Conservation (phyloP, 129 eudicot genomes). For the sunflower (Helianthus annuus) region DNA sequence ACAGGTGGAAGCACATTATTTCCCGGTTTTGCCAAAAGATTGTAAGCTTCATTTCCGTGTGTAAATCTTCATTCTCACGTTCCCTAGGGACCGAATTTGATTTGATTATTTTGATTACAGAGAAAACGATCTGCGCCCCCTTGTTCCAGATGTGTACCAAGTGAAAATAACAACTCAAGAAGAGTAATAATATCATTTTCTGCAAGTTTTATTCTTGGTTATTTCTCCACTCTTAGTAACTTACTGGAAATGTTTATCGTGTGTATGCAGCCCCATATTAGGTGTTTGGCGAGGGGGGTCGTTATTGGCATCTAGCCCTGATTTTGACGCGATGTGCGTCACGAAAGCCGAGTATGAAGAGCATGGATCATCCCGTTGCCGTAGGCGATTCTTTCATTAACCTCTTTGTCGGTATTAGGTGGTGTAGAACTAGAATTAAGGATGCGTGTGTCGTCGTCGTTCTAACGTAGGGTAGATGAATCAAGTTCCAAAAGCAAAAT, state of each 20-base stretch:
- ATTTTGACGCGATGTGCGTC: slow-evolving; percentile 92
- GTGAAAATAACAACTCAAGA: slow-evolving; percentile 91
- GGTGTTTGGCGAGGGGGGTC: slow-evolving; percentile 99
- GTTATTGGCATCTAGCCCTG: slow-evolving; percentile 97
- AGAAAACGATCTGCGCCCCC: slow-evolving; percentile 92
- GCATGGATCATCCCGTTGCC: slow-evolving; percentile 88
- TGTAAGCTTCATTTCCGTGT: slow-evolving; percentile 53
- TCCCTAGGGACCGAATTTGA: not conserved
- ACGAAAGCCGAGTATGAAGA: slow-evolving; percentile 95
- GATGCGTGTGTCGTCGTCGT: too few relatives aligned
- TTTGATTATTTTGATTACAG: slow-evolving; percentile 48
- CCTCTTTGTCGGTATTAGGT: too few relatives aligned
- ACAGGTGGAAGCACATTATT: slow-evolving; percentile 92
- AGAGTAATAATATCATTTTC: slow-evolving; percentile 53
- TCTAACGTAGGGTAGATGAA: too few relatives aligned
- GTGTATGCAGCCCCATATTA: slow-evolving; percentile 69
- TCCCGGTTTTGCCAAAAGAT: slow-evolving; percentile 82
- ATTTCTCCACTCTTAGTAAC: not conserved
- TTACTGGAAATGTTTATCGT: slow-evolving; percentile 18
- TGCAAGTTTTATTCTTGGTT: not conserved
- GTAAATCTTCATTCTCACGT: slow-evolving; percentile 16
- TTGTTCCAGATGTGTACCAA: slow-evolving; percentile 83
- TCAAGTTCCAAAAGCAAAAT: too few relatives aligned
- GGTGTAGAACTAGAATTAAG: not conserved
- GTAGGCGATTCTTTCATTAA: slow-evolving; percentile 86